A percentile compares a stretch with the other conserved stretches of the same genome.
Evolutionary conservation across 2,329 filamentous ascomycete species (phyloP).

Genomic region (Chaetomium olivaceum): DNA sequence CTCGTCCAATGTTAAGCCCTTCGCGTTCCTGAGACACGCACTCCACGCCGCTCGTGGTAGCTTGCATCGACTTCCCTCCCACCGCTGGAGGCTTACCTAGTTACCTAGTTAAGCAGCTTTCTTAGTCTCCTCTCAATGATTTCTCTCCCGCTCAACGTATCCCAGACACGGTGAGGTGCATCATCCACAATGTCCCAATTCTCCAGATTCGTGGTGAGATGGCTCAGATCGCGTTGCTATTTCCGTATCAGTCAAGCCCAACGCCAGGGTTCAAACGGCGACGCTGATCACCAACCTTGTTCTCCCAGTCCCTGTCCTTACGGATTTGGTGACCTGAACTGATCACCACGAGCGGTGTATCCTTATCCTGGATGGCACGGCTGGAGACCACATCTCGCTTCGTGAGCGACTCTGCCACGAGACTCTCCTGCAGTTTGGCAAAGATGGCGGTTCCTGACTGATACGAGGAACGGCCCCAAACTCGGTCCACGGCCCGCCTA

Average conservation of each 20-base stretch:
- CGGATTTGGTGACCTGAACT: conserved; percentile 75
- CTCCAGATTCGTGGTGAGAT: conserved; percentile 74
- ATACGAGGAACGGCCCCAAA: conserved; percentile 77
- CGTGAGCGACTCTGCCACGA: conserved; percentile 82
- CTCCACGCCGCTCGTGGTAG: not conserved
- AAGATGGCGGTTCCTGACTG: conserved; percentile 84
- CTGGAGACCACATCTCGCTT: conserved; percentile 79
- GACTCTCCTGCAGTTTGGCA: conserved; percentile 86
- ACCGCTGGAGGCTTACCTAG: not conserved
- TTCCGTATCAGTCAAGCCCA: conserved; percentile 13
- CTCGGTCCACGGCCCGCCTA: conserved; percentile 76
- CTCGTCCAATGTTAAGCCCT: not conserved
- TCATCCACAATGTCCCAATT: conserved; percentile 85
- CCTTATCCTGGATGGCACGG: conserved; percentile 72
- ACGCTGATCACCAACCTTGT: conserved; percentile 48
- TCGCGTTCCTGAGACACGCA: not conserved
- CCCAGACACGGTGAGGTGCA: conserved; percentile 87
- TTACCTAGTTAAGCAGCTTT: conserved; percentile 49
- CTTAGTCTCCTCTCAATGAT: conserved; percentile 77
- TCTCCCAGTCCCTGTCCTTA: conserved; percentile 71
- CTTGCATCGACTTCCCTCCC: not conserved
- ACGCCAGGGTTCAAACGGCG: not conserved
- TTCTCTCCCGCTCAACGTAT: conserved; percentile 67
- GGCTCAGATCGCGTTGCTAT: conserved; percentile 75
- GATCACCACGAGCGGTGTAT: conserved; percentile 76